Evolutionary conservation across 306 rosid genomes (phyloP).

Genomic region (Urtica urens): DNA sequence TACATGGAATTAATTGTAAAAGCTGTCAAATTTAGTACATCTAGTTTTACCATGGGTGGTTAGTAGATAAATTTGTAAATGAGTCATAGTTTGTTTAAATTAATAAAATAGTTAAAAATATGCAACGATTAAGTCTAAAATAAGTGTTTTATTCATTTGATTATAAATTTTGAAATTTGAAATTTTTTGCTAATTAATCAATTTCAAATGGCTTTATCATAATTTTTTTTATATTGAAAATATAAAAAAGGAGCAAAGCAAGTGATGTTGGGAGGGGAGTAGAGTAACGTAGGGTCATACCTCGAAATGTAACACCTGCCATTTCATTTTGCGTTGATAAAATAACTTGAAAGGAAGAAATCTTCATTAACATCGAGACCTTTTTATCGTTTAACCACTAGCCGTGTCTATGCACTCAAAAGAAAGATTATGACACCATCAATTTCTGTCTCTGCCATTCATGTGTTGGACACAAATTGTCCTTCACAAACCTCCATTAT

Average conservation of each 20-base stretch:
- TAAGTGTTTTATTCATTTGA: too few relatives aligned
- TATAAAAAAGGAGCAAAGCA: not conserved
- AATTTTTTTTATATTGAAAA: too few relatives aligned
- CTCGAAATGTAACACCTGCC: not conserved
- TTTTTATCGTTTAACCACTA: not conserved
- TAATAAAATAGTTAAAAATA: too few relatives aligned
- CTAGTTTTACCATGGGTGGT: too few relatives aligned
- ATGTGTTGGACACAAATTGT: not conserved
- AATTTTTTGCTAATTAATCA: too few relatives aligned
- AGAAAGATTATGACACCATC: not conserved
- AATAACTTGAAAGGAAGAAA: not conserved
- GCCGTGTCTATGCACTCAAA: slow-evolving; percentile 3
- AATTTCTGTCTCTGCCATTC: slow-evolving; percentile 7
- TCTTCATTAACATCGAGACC: not conserved
- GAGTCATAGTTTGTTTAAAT: too few relatives aligned
- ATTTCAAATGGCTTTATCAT: too few relatives aligned
- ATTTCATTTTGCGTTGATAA: not conserved
- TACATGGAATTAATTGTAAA: too few relatives aligned
- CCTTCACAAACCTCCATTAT: slow-evolving; percentile 4
- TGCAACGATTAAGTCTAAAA: too few relatives aligned
- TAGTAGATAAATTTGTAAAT: too few relatives aligned
- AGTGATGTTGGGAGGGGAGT: not conserved
- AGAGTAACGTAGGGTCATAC: not conserved
- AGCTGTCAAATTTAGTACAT: too few relatives aligned
- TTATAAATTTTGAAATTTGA: too few relatives aligned